These are phyloP conservation scores for Xylariaceae sp. DNA, from an alignment of 2,329 filamentous ascomycete species.

Conservation along the genomic window DNA sequence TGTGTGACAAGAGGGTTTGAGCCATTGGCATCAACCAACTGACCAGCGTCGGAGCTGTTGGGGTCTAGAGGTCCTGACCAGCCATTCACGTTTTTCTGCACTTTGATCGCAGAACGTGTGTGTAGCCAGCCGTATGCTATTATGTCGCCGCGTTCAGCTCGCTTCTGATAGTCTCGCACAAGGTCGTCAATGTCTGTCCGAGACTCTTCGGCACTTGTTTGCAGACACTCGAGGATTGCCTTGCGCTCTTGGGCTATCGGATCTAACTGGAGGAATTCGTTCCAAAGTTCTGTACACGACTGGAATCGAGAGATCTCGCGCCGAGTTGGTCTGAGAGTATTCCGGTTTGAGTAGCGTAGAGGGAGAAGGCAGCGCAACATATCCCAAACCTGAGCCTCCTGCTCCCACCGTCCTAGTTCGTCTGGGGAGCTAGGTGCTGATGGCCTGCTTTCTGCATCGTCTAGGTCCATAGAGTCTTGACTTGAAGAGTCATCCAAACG, in stretches of 20 bases:
- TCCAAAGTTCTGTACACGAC: constrained; percentile 55
- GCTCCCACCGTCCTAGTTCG: constrained; percentile 71
- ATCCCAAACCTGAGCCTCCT: constrained; percentile 91
- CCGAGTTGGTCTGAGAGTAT: constrained; percentile 44
- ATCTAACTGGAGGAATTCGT: constrained; percentile 77
- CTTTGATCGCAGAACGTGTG: constrained; percentile 88
- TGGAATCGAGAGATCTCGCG: constrained; percentile 41
- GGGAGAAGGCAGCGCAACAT: constrained; percentile 78
- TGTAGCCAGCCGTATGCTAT: constrained; percentile 92
- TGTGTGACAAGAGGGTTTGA: constrained; percentile 78
- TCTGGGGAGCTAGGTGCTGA: constrained; percentile 40
- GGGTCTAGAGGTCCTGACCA: constrained; percentile 71
- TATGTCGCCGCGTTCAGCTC: constrained; percentile 79
- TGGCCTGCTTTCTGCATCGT: constrained; percentile 53
- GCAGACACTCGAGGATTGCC: constrained; percentile 84
- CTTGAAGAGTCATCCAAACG: constrained; percentile 44
- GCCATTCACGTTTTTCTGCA: constrained; percentile 79
- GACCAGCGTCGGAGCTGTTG: constrained; percentile 61
- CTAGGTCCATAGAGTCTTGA: constrained; percentile 62
- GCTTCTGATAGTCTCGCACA: constrained; percentile 76
- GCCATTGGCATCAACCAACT: constrained; percentile 63
- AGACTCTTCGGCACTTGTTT: constrained; percentile 71
- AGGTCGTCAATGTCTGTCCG: constrained; percentile 77
- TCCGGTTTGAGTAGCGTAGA: constrained; percentile 63
- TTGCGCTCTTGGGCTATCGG: constrained; percentile 78